Conservation (phyloP, 2,329 filamentous ascomycete genomes). For the Lachnellula occidentalis region DNA sequence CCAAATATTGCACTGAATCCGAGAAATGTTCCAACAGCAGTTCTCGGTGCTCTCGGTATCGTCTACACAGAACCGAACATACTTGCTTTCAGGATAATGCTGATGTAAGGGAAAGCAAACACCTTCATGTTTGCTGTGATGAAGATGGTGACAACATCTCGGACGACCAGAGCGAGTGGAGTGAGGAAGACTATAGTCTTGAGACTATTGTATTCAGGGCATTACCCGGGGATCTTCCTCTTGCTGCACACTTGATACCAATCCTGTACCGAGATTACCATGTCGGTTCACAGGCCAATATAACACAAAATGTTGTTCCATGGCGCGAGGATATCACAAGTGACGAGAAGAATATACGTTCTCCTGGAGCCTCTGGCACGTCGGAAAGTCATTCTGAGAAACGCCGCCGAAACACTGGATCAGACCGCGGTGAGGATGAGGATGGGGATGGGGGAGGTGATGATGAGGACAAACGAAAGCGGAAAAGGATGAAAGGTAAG, state of each 20-base stretch:
- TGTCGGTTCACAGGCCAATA: not conserved
- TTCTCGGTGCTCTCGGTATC: not conserved
- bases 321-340: conserved; percentile 2
- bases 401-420: not conserved
- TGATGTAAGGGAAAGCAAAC: not conserved
- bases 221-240: not conserved
- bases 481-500: not conserved
- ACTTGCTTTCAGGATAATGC: not conserved
- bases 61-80: not conserved
- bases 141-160: not conserved
- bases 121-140: not conserved
- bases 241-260: conserved; percentile 5
- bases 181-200: not conserved
- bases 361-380: not conserved
- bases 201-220: not conserved
- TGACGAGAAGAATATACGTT: not conserved
- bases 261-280: not conserved
- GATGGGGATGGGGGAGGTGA: conserved; percentile 5
- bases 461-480: conserved; percentile 4
- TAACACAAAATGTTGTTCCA: conserved; percentile 1
- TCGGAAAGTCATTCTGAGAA: not conserved
- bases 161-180: not conserved
- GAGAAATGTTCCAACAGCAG: not conserved
- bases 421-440: conserved; percentile 1
- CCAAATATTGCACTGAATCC: not conserved